Evolutionary conservation across 306 rosid genomes (phyloP).

Genomic region (Notholithocarpus densiflorus): DNA sequence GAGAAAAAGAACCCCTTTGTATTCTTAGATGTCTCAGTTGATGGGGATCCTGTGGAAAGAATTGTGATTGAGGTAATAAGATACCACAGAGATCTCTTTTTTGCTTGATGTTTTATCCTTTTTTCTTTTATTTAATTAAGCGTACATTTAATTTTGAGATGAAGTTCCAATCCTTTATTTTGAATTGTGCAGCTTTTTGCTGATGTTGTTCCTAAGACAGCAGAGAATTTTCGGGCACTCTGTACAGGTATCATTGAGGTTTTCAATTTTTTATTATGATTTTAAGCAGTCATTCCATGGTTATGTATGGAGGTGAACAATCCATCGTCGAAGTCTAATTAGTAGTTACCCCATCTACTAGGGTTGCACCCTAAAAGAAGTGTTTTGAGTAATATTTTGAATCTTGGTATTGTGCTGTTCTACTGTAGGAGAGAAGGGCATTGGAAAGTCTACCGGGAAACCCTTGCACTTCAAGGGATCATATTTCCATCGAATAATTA

Average conservation of each 20-base stretch:
- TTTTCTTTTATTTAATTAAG: constrained; percentile 1
- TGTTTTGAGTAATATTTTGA: background rate
- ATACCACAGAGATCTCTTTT: background rate
- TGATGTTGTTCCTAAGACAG: constrained; percentile 74
- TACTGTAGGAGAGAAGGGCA: constrained; percentile 82
- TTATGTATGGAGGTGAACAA: background rate
- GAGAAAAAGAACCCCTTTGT: constrained; percentile 68
- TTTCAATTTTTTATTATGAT: background rate
- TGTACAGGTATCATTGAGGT: constrained; percentile 68
- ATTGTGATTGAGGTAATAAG: constrained; percentile 66
- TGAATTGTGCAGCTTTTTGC: constrained; percentile 83
- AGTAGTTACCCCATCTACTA: background rate
- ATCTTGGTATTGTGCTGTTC: constrained; percentile 11
- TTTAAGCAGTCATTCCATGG: background rate
- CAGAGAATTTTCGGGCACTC: constrained; percentile 87
- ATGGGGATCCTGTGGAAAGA: constrained; percentile 62
- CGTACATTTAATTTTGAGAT: background rate
- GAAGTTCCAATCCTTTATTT: constrained; percentile 17
- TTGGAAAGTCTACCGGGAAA: constrained; percentile 75
- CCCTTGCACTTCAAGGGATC: constrained; percentile 90
- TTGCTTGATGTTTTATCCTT: background rate
- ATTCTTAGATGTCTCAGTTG: constrained; percentile 73
- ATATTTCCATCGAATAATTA: constrained; percentile 76
- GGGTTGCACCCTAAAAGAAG: background rate
- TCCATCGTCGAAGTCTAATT: background rate